phyloP scores from a whole-genome alignment of 495 filamentous ascomycete species.

The Neurospora africana region DNA sequence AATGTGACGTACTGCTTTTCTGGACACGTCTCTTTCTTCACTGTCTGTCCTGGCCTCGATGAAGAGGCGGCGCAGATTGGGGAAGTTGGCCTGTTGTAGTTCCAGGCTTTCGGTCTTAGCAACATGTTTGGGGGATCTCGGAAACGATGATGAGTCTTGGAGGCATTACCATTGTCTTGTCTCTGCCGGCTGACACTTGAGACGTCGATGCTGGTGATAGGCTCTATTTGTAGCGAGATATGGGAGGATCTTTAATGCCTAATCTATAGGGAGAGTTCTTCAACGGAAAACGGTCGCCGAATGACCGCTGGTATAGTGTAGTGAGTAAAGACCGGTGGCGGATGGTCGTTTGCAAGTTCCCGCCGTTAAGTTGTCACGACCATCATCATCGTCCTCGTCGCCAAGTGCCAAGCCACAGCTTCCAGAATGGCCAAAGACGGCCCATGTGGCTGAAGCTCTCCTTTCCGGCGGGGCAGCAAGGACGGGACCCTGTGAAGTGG shows the following conservation, averaged over 20 bases:
- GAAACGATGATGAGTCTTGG: neutral
- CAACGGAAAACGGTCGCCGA: neutral
- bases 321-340: neutral
- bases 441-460: conserved; percentile 15
- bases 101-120: neutral
- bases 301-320: neutral
- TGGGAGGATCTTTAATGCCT: neutral
- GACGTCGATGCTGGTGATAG: neutral
- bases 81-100: conserved; percentile 61
- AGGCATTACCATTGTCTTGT: neutral
- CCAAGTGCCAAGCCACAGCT: neutral
- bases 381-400: neutral
- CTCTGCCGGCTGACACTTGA: neutral
- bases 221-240: neutral
- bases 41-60: conserved; percentile 89
- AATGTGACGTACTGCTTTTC: conserved; percentile 63
- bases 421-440: neutral
- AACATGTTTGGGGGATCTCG: neutral
- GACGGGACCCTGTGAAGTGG: neutral
- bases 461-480: neutral
- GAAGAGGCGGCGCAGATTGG: conserved; percentile 90
- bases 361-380: neutral
- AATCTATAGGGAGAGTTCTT: neutral
- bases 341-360: neutral
- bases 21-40: conserved; percentile 89